These are phyloP conservation scores for Polyplosphaeria fusca DNA, from an alignment of 495 filamentous ascomycete species.

Conservation along the genomic window DNA sequence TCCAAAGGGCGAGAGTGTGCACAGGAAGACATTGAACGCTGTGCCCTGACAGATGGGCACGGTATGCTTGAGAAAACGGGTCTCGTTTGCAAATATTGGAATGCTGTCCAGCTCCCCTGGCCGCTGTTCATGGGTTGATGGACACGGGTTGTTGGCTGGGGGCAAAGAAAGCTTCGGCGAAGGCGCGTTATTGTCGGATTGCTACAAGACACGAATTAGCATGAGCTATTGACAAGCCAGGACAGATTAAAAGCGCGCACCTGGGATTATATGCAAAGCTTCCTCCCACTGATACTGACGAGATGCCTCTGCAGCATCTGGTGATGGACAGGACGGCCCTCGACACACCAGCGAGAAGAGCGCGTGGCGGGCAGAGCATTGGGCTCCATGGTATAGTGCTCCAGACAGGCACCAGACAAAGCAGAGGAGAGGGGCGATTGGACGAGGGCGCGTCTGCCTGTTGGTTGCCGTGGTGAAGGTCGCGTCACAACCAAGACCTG, in stretches of 20 bases:
- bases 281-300: neutral
- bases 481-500: too few species aligned
- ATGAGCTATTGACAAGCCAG: neutral
- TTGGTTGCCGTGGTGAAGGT: neutral
- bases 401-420: conserved; percentile 17
- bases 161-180: too few species aligned
- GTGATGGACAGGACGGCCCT: neutral
- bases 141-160: too few species aligned
- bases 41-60: too few species aligned
- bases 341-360: conserved; percentile 3
- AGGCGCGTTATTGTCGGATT: too few species aligned
- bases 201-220: neutral
- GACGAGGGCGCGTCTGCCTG: conserved; percentile 1
- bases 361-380: conserved; percentile 13
- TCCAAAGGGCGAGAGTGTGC: too few species aligned
- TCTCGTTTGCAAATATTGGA: too few species aligned
- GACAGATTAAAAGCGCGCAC: neutral
- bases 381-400: conserved; percentile 24
- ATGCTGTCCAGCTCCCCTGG: too few species aligned
- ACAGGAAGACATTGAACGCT: too few species aligned
- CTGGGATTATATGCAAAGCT: neutral
- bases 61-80: too few species aligned
- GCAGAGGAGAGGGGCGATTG: neutral
- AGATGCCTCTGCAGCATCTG: neutral
- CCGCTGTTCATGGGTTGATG: too few species aligned